Conservation (phyloP, 176 grass and related monocot genomes). For the maize (Zea mays) region DNA sequence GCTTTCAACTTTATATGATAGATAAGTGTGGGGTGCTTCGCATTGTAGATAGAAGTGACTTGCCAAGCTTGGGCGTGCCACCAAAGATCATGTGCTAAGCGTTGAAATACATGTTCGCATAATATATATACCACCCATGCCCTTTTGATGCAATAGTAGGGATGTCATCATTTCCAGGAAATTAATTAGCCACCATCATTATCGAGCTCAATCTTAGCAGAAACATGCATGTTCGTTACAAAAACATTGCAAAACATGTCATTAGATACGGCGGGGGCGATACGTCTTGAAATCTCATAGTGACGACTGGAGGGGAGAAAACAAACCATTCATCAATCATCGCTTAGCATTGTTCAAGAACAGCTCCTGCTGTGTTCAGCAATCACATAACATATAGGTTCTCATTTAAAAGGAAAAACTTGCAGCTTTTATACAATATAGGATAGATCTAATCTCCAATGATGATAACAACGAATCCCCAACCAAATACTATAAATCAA, state of each 20-base stretch:
- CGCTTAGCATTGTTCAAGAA: not conserved
- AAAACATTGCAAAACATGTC: not conserved
- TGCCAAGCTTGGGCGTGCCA: not conserved
- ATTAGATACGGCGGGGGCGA: not conserved
- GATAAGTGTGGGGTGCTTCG: not conserved
- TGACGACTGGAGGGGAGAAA: not conserved
- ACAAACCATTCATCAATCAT: conserved; percentile 1
- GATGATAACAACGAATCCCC: not conserved
- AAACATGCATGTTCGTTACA: not conserved
- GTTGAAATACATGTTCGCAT: not conserved
- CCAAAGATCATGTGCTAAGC: not conserved
- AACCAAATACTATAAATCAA: not conserved
- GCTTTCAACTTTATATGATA: not conserved
- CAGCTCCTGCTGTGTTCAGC: not conserved
- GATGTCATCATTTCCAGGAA: not conserved
- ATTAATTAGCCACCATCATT: not conserved
- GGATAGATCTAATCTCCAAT: conserved; percentile 15
- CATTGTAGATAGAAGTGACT: not conserved
- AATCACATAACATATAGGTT: not conserved
- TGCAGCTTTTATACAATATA: not conserved
- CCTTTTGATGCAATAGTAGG: not conserved
- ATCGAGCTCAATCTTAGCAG: no score
- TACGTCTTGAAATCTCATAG: not conserved
- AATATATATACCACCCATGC: not conserved
- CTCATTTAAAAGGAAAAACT: not conserved